Conservation (phyloP, 2,329 filamentous ascomycete species). For the Fusarium pseudocircinatum region DNA sequence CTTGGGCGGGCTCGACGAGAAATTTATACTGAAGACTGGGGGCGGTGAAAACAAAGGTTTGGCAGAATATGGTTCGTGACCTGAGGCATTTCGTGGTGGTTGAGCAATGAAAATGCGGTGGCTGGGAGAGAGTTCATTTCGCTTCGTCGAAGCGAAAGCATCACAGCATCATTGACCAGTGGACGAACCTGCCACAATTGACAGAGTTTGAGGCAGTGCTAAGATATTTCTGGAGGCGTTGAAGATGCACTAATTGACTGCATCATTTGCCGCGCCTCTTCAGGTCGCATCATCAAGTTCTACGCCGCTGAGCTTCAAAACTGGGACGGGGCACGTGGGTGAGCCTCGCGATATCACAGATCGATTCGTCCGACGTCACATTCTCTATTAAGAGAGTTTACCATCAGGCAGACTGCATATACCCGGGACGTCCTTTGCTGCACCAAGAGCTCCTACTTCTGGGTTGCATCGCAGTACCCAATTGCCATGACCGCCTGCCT, state of each 20-base stretch:
- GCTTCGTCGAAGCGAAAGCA: constrained; percentile 7
- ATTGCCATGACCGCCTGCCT: not conserved
- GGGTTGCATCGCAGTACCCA: no score
- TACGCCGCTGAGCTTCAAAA: not conserved
- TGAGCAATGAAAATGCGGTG: constrained; percentile 6
- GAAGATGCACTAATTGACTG: not conserved
- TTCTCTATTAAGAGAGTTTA: not conserved
- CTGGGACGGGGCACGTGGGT: not conserved
- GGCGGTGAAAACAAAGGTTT: not conserved
- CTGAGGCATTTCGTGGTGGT: not conserved
- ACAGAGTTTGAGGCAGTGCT: not conserved
- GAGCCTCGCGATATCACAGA: not conserved
- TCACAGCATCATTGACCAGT: not conserved
- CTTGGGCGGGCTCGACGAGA: not conserved
- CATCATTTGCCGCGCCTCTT: not conserved
- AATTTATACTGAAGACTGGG: not conserved
- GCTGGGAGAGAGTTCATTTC: constrained; percentile 10
- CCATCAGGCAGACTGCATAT: not conserved
- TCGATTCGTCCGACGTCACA: not conserved
- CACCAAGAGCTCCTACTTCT: no score
- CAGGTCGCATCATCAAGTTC: not conserved
- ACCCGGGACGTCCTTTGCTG: not conserved
- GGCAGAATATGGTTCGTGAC: constrained; percentile 5
- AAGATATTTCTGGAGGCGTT: not conserved
- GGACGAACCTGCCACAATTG: not conserved